Base-by-base conservation (phyloP, 345 rosid genomes). In the Anacardium occidentale region DNA sequence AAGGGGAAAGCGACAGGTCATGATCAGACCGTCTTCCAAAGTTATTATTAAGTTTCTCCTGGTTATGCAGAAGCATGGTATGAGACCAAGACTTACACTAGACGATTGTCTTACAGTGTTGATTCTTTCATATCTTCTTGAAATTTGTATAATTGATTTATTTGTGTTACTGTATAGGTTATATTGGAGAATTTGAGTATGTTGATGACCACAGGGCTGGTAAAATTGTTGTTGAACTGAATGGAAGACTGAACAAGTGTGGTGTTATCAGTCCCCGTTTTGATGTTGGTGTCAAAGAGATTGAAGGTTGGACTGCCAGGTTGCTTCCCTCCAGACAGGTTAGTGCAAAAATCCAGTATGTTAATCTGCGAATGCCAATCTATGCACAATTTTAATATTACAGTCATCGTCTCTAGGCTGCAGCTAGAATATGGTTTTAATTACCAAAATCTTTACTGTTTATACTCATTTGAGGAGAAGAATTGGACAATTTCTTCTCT, bases 1-100 rank as follows among this genome's bases (percentile, higher is more conserved):
- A 69, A 54, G 77, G 54, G 88, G 85, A 17, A 82, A 84, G 72
- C 75, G 88, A 3, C 88, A 84, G 81, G 88, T 80, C 78, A 79
- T 84, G 85, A 82, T 84, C 81, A 71, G 85, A 69, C 88, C 88
- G 34, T 84, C 88, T 7, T 84, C 88, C 1, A 84, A 84, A 61
- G 88, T 84, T 14, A 82, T 84, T 73, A 75, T 84, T 71, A 84
- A 84, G 80, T 84, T 84, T 76, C 88, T 84, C 22, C 44, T 84
- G 75, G 88, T 84, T 0, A 84, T 84, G 88, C 88, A 84, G 76
- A 84, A 84, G 82, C 85, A 84, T 44, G 88, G 88, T 84, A 72
- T 50, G 82, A 62, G 20, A n/a, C 58, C 15, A 0, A 1, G 0
- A n/a, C n/a, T n/a, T n/a, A n/a, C n/a, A n/a, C n/a, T n/a, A n/a